Conservation (phyloP, 495 filamentous ascomycete genomes). For the Lasiosphaeria hispida region DNA sequence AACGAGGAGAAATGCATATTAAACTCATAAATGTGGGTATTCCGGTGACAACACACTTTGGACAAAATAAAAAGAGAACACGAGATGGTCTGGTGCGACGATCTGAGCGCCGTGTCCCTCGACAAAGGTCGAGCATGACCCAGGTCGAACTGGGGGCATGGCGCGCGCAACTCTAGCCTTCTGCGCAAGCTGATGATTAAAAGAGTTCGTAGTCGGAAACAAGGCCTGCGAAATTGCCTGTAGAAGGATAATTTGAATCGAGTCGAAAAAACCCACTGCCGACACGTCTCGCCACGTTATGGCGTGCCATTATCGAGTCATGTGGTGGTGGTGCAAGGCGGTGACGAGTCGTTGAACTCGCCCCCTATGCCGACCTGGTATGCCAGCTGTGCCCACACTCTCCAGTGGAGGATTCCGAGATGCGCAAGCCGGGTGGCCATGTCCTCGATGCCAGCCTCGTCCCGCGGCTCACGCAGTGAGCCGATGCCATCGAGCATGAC, state of each 20-base stretch:
- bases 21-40: constrained; percentile 14
- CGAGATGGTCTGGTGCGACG: not conserved
- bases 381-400: constrained; percentile 73
- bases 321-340: not conserved
- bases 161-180: not conserved
- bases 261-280: not conserved
- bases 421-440: constrained; percentile 74
- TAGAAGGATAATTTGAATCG: constrained; percentile 2
- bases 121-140: too few species aligned
- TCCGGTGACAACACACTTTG: constrained; percentile 9
- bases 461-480: constrained; percentile 37
- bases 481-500: constrained; percentile 21
- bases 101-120: not conserved
- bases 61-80: not conserved
- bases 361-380: constrained; percentile 48
- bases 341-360: constrained; percentile 3
- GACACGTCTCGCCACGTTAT: not conserved
- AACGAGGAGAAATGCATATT: constrained; percentile 14
- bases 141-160: not conserved
- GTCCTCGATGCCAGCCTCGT: constrained; percentile 58
- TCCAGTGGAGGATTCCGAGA: constrained; percentile 79
- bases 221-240: not conserved
- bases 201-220: constrained; percentile 11
- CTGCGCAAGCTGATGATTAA: constrained; percentile 3
- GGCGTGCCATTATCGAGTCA: constrained; percentile 5